Evolutionary conservation across 441 rosid species (phyloP), one percentile per base, ranked within the genome.

Genomic region (Macaranga tanarius): DNA sequence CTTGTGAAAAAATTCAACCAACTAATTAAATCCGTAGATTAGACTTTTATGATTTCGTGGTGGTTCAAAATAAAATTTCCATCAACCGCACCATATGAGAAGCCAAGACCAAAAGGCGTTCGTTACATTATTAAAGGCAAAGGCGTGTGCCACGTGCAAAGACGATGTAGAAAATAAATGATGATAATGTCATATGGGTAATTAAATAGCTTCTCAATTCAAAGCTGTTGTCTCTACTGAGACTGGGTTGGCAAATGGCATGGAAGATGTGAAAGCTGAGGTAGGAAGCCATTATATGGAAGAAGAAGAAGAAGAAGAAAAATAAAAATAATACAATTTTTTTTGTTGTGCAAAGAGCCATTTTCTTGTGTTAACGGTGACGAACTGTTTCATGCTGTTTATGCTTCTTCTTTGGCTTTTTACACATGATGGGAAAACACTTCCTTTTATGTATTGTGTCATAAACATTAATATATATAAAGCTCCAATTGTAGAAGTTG

Each of bases 71-170:
- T 34, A 34, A 34, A 34, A 34, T 34, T 34, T 34, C 38, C 38
- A 34, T 34, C 38, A 4, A 34, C 52, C 17, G 31, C 22, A 16
- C 60, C 15, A 10, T 56, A 40, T n/a, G 62, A 59, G 5, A 8
- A 6, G 2, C 12, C 8, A 23, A 57, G 34, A 16, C 6, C 57
- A 52, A n/a, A 9, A 1, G 40, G 17, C 13, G 22, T 22, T 1
- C 12, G 50, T 55, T 51, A 51, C 62, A 20, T 20, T 62, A 0
- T 28, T 10, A 1, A 50, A 72, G 51, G 75, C 23, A 56, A 65
- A 74, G 77, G 75, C 68, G 85, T 69, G 75, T 66, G 73, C 79
- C 83, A 75, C 75, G 83, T 79, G 81, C 71, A 13, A 50, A 64
- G 77, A 71, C 66, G 79, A 76, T 67, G 77, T 15, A 22, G 0